These are phyloP conservation scores for Apiospora rasikravindrae DNA, from an alignment of 2,329 filamentous ascomycete species.

Conservation along the genomic window DNA sequence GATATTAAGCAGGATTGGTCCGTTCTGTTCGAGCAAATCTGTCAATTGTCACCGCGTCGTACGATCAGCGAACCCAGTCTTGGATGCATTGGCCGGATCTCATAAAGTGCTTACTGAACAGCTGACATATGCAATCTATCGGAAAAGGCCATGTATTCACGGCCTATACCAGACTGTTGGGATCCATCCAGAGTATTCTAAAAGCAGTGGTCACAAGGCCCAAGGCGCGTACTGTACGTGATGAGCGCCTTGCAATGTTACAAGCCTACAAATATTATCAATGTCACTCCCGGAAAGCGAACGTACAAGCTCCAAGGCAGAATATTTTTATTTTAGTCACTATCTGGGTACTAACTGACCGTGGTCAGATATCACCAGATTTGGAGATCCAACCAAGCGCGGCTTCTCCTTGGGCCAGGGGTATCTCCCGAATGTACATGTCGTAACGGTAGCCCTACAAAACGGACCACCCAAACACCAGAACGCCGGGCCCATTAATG, in stretches of 20 bases:
- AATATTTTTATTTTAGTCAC: neutral
- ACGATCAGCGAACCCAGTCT: neutral
- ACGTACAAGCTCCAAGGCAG: neutral
- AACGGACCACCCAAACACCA: neutral
- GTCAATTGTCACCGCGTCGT: neutral
- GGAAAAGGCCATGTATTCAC: neutral
- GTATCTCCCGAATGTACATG: slow-evolving; percentile 2
- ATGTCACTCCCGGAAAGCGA: neutral
- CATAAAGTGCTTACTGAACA: neutral
- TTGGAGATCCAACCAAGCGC: neutral
- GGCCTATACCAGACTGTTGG: neutral
- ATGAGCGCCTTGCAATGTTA: neutral
- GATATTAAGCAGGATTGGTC: neutral
- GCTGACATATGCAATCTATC: neutral
- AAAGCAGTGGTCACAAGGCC: neutral
- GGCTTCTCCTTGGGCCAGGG: neutral
- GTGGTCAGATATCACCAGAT: neutral
- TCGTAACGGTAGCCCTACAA: neutral
- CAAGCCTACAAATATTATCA: neutral
- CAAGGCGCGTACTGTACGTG: neutral
- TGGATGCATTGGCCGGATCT: neutral
- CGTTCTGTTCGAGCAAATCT: neutral
- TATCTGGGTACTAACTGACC: neutral
- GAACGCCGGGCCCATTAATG: neutral
- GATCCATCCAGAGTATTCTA: neutral